phyloP scores from a whole-genome alignment of 1,284 basidiomycete species.

The Rhodotorula sp. region DNA sequence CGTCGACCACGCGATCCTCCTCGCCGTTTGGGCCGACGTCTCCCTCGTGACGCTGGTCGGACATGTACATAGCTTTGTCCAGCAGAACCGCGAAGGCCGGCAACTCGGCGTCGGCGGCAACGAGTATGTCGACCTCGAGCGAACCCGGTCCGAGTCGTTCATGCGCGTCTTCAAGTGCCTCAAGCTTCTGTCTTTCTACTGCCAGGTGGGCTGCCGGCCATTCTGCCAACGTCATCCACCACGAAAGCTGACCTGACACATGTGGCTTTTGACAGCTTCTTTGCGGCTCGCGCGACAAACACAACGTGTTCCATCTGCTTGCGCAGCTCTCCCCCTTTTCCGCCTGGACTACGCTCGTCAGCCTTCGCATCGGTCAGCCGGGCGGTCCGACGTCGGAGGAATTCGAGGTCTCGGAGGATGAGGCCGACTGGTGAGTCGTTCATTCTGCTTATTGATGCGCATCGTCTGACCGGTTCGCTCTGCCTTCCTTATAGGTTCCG shows the following conservation, averaged over 20 bases:
- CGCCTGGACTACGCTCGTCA: conserved; percentile 24
- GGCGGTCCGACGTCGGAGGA: conserved; percentile 26
- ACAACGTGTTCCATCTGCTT: conserved; percentile 34
- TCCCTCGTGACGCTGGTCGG: conserved; percentile 29
- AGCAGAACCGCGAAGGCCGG: neutral
- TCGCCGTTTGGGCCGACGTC: conserved; percentile 31
- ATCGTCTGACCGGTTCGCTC: too few species aligned
- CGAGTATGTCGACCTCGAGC: conserved; percentile 20
- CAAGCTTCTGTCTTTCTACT: conserved; percentile 35
- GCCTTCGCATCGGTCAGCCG: conserved; percentile 16
- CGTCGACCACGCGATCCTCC: conserved; percentile 32
- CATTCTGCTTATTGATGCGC: neutral
- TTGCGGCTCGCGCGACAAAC: conserved; percentile 32
- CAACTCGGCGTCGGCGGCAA: conserved; percentile 1
- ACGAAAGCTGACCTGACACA: neutral
- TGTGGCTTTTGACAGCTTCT: conserved; percentile 17
- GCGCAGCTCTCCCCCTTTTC: conserved; percentile 21
- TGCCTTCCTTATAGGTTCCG: conserved; percentile 14
- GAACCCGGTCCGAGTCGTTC: conserved; percentile 15
- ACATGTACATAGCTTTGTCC: conserved; percentile 10
- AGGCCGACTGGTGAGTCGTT: conserved; percentile 32
- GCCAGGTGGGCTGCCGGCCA: conserved; percentile 11
- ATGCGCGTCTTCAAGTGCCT: conserved; percentile 35
- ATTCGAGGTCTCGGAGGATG: conserved; percentile 31
- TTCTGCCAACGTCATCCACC: too few species aligned